Evolutionary conservation across 2,329 filamentous ascomycete species (phyloP), one percentile per base, ranked within the genome.

Genomic region (Cadophora sp.): DNA sequence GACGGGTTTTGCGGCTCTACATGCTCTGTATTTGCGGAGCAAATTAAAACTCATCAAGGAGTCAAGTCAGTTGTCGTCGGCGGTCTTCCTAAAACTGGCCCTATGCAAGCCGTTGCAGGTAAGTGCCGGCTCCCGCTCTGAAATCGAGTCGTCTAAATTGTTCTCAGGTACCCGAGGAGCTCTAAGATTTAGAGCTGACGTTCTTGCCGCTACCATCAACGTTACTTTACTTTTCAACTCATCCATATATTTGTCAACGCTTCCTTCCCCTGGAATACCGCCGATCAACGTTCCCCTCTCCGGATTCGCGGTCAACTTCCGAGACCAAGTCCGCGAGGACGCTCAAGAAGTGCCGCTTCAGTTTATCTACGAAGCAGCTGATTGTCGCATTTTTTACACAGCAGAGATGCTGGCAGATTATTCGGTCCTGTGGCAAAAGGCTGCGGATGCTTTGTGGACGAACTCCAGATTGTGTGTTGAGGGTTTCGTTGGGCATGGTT

Each of bases 1-100:
- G 86, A 89, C 72, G 86, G 86, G 43, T 81, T 82, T 71, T 89
- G 86, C 74, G 84, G 83, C 18, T 87, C 85, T 0, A 87, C 85
- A 1, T 89, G 86, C 77, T 83, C 84, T 3, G 79, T 86, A 4
- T 85, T 87, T 68, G 81, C 81, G 11, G 81, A 86, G 51, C 78
- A 86, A 18, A 81, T 89, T 79, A 80, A 83, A 86, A 69, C 80
- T 85, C 70, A 78, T 86, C 71, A 80, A 80, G 82, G 82, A 24
- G 83, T 87, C 27, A 83, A 84, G 76, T 84, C 83, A 5, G 80
- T 83, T 65, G 83, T 82, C 11, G 78, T 87, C 66, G 85, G 85
- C 47, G 85, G 85, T 18, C 78, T 80, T 7, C 79, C 81, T 43
- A 79, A 81, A 66, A 73, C 77, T 39, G 81, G 83, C 4, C 77